These are phyloP conservation scores for Fusarium kyushuense DNA, from an alignment of 2,329 filamentous ascomycete genomes.

Conservation along the genomic window DNA sequence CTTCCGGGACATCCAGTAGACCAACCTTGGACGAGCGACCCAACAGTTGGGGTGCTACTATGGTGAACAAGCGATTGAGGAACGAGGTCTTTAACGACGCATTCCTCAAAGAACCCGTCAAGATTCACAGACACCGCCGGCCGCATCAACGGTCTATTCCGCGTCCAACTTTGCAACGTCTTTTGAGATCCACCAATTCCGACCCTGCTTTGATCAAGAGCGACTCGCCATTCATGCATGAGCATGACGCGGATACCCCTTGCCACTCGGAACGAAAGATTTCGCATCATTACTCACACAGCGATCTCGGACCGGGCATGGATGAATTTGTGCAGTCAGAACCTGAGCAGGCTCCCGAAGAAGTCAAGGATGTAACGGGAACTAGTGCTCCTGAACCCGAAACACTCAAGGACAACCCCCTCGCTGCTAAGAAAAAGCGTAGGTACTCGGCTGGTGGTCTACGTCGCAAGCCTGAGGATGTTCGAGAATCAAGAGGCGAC, in stretches of 20 bases:
- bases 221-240: conserved; percentile 32
- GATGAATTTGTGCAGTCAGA: conserved; percentile 46
- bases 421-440: conserved; percentile 66
- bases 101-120: conserved; percentile 85
- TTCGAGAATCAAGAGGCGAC: conserved; percentile 77
- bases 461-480: conserved; percentile 77
- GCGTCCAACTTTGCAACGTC: conserved; percentile 60
- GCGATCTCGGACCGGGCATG: conserved; percentile 50
- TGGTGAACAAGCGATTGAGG: conserved; percentile 86
- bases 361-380: conserved; percentile 68
- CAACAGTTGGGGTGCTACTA: conserved; percentile 89
- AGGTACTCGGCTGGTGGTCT: conserved; percentile 91
- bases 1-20: conserved; percentile 35
- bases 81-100: conserved; percentile 95
- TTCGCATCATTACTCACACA: conserved; percentile 48
- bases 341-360: conserved; percentile 52
- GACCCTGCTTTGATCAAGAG: conserved; percentile 55
- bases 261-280: conserved; percentile 25
- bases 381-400: conserved; percentile 75
- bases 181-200: conserved; percentile 60
- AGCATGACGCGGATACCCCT: background rate
- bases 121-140: conserved; percentile 80
- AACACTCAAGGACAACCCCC: conserved; percentile 59
- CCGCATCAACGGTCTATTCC: conserved; percentile 76
- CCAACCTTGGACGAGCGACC: conserved; percentile 66